Base-by-base conservation (phyloP, 2,329 filamentous ascomycete species). In the Aureobasidium sp. region DNA sequence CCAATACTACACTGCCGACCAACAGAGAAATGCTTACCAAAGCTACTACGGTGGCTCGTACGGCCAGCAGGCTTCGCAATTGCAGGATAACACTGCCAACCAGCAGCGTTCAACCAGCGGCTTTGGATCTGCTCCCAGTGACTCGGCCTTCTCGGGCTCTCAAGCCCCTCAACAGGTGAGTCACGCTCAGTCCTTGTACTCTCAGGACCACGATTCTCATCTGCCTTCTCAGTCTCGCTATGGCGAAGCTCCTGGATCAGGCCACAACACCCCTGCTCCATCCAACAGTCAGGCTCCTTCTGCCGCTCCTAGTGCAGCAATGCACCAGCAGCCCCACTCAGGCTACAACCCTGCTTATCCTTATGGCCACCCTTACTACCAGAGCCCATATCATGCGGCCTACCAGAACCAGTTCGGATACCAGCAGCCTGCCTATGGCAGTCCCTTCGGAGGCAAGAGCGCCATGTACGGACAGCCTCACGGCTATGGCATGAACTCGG, bases 211-310 rank as follows among this genome's bases (percentile, higher is more conserved):
- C 15, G 54, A 47, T 39, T 19, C 53, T 52, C 17, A 49, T 17
- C 42, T 66, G 45, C 66, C 68, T 64, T 66, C 66, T 82, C 91
- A 91, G 72, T 89, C 85, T 72, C 88, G 87, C 67, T 87, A 87
- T 70, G 82, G 85, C 65, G 91, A 96, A 61, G 82, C 84, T 64
- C 89, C 91, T 70, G 91, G 88, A 78, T 96, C 91, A 72, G 93
- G 91, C 48, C 88, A 94, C 74, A 93, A 88, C 69, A 97, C 92
- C 2, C 92, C 93, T 39, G 94, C 95, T 77, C 91, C 92, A 31
- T 81, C 87, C 44, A 74, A 84, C 63, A 81, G 81, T 63, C 78
- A 75, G 58, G 81, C 82, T 63, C 82, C 83, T 66, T 75, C 77
- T 60, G 77, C 76, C 22, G 62, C 64, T 19, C 66, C 66, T 7